Base-by-base conservation (phyloP, 345 rosid species). In the Syzygium jambos region DNA sequence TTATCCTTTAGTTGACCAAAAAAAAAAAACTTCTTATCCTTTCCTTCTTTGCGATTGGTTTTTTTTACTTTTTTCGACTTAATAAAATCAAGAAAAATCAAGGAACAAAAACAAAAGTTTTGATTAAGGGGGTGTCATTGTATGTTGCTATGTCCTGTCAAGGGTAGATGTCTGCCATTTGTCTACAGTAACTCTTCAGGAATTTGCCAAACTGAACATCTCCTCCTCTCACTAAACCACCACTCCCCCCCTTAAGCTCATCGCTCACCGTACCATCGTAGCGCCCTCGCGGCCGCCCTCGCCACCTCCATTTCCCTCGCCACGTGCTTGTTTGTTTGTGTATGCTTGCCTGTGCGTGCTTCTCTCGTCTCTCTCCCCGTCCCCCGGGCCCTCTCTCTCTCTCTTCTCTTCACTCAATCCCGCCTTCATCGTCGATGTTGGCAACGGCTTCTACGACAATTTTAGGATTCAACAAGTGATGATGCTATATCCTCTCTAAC, bases 371-470 rank as follows among this genome's bases (percentile, higher is more conserved):
- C 41, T 16, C 10, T 7, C 17, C 1, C 41, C 21, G 10, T 65
- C 11, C 78, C 41, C 19, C 16, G 78, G 16, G 41, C 41, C 6
- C 21, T 29, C 77, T 29, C 1, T 61, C 27, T 56, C 61, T 55
- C 21, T 53, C 56, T 53, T 21, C 25, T 65, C 78, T 65, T 29
- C 34, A 15, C 23, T 68, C 46, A 5, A 17, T 73, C 80, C 7
- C 0, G 13, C 7, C 10, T 41, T 68, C 46, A 9, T 0, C 1
- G 7, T 17, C 46, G 1, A 19, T 12, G 23, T 30, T 30, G 43
- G 78, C 41, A 9, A 65, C 22, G 78, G 22, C 78, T 30, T 65
- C 78, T 29, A 8, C 0, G 6, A 38, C 13, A 34, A 30, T 68
- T 30, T 34, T 63, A 30, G 78, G 27, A 57, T 10, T 5, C 49